Evolutionary conservation across 306 rosid species (phyloP), one percentile per base, ranked within the genome.

Genomic region (Fagus crenata): DNA sequence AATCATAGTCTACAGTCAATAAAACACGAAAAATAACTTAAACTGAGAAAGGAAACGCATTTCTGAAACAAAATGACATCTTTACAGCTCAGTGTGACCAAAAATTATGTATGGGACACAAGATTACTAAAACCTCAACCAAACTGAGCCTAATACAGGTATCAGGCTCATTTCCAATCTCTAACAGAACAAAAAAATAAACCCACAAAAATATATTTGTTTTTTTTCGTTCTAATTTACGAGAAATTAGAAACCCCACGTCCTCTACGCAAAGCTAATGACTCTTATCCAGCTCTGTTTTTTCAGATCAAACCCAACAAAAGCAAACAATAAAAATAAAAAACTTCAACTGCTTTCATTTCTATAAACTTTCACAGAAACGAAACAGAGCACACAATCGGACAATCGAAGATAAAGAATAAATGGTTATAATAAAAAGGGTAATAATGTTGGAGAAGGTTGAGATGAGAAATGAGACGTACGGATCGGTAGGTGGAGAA

Each of bases 401-500:
- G 9, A 78, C 4, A 31, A 41, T 39, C n/a, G 4, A 46, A 1
- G 42, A 39, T 73, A 35, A 43, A 54, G 13, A 31, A 40, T 1
- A 35, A 22, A 17, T 2, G 9, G 36, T 39, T 17, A 46, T 13
- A 59, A 67, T 4, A 53, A 28, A 81, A 7, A 3, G 13, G 22
- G 28, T 15, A 59, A 36, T 7, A 28, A 14, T 63, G 33, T 0
- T 3, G 15, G 37, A 35, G 12, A 72, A 39, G 4, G 0, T 17
- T 1, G 7, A 14, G 15, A 37, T 2, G 12, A n/a, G 5, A n/a
- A 67, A 64, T 17, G 40, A 72, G 67, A 75, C 81, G 39, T 81
- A 93, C 98, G 76, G 97, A 87, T 84, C 96, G 86, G 81, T 31
- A 87, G 75, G 83, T 85, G 1, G 85, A 83, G 82, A 83, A n/a